A percentile compares a stretch with the other conserved stretches of the same genome.
These are phyloP conservation scores for Podila epigama DNA, from an alignment of 192 early-diverging fungal species.

Conservation along the genomic window DNA sequence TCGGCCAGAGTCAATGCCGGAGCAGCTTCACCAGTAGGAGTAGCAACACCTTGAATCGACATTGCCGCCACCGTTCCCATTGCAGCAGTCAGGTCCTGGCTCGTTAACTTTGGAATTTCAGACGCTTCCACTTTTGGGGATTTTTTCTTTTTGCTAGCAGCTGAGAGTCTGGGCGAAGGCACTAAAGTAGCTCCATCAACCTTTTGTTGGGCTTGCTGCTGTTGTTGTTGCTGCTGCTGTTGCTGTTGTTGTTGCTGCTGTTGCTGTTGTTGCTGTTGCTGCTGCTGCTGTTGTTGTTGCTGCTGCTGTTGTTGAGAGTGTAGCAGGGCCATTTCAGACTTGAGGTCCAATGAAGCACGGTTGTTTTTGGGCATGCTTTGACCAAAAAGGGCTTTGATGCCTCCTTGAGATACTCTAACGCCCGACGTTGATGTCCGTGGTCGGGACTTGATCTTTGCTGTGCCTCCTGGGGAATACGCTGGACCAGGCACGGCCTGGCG, in stretches of 20 bases:
- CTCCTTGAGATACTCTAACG: slow-evolving; percentile 28
- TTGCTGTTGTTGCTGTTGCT: neutral
- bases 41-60: neutral
- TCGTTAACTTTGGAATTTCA: slow-evolving; percentile 1
- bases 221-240: no score
- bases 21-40: slow-evolving; percentile 9
- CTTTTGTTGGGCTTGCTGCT: no score
- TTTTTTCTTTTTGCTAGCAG: slow-evolving; percentile 12
- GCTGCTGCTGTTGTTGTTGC: neutral
- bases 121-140: neutral
- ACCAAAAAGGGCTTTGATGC: slow-evolving; percentile 43
- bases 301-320: neutral
- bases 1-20: slow-evolving; percentile 38
- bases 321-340: slow-evolving; percentile 16
- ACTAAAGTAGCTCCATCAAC: no score
- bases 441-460: slow-evolving; percentile 42
- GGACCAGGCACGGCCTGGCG: slow-evolving; percentile 19
- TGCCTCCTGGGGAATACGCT: slow-evolving; percentile 30
- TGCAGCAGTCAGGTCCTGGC: neutral
- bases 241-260: no score
- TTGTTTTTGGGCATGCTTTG: slow-evolving; percentile 25
- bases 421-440: slow-evolving; percentile 16
- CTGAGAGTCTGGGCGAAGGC: no score
- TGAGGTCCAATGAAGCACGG: slow-evolving; percentile 32
- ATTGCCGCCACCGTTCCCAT: neutral